Base-by-base conservation (phyloP, 352 stramenopile genomes). In the Lagenidium sp. region DNA sequence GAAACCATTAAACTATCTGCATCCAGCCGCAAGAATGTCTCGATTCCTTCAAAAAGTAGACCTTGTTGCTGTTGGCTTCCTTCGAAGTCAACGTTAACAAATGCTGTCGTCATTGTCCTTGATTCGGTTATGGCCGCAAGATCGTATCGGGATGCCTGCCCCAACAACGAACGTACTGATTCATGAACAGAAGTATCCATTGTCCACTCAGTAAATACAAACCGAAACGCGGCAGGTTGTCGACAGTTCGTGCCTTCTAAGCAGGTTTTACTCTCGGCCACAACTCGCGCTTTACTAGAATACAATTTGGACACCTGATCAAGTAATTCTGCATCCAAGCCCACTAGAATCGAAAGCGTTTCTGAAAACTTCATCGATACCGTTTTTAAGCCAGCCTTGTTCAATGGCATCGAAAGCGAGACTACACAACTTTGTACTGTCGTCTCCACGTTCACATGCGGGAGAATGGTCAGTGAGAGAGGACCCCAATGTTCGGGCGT, bases 171-270 rank as follows among this genome's bases (percentile, higher is more conserved):
- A n/a, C n/a, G n/a, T n/a, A n/a, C n/a, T n/a, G n/a, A n/a, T n/a
- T n/a, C n/a, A n/a, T n/a, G n/a, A n/a, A n/a, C n/a, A n/a, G n/a
- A n/a, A n/a, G n/a, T n/a, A n/a, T 92, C 77, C 19, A 87, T 80
- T 22, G 74, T 65, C 79, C 82, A 90, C 51, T 94, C 82, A 7
- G 79, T 63, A 21, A 88, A 94, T 43, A 92, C 82, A 41, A 94
- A 86, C 16, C 70, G 73, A 41, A 90, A 88, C 13, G 61, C 58
- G 2, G 68, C 76, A 12, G 82, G 70, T 11, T 62, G 68, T 11
- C 68, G 63, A 37, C 82, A 94, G 32, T 76, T 85, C 16, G 67
- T 63, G n/a, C 73, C 77, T 62, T 88, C 73, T 4, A 68, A 41
- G 23, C 82, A 94, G 4, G 70, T 35, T 28, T 83, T 65, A 43